Percentiles rank a stretch among this genome's conserved stretches.
These are phyloP conservation scores for Penicillium alfredii DNA, from an alignment of 495 filamentous ascomycete species.

Conservation along the genomic window DNA sequence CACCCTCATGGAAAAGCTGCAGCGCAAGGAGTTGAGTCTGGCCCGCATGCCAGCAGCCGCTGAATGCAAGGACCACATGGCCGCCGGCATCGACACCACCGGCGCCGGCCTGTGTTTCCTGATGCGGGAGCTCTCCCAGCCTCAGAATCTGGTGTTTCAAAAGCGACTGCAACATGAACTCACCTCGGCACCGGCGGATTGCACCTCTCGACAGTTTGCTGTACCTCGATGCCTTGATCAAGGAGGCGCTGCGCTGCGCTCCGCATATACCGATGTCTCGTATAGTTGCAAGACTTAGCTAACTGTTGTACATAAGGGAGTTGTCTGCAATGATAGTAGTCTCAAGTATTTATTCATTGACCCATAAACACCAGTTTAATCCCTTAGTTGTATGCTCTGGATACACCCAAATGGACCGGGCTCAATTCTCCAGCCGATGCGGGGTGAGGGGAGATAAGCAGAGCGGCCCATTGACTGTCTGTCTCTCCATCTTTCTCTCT, in stretches of 20 bases:
- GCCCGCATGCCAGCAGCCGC: constrained; percentile 29
- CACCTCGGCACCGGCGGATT: constrained; percentile 7
- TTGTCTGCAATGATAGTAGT: too few species aligned
- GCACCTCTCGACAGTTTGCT: constrained; percentile 44
- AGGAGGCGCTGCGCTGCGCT: constrained; percentile 52
- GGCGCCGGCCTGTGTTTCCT: constrained; percentile 60
- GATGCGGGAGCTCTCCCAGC: constrained; percentile 60
- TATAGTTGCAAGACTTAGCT: too few species aligned
- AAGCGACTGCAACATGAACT: constrained; percentile 45
- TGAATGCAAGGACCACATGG: constrained; percentile 46
- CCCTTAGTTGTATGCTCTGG: too few species aligned
- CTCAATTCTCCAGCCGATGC: constrained; percentile 15
- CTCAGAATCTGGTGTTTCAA: constrained; percentile 41
- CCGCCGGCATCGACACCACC: constrained; percentile 62
- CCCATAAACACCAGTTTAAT: too few species aligned
- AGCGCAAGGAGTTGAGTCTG: constrained; percentile 24
- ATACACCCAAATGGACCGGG: too few species aligned
- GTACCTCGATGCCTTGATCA: constrained; percentile 57
- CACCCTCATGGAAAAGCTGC: constrained; percentile 31
- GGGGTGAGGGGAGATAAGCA: constrained; percentile 23
- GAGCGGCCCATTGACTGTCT: neutral
- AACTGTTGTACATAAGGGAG: too few species aligned
- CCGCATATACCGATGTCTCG: constrained; percentile 63
- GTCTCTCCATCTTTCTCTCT: constrained; percentile 9
- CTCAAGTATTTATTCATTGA: too few species aligned